phyloP scores from a whole-genome alignment of 345 rosid genomes.

The Gossypium thurberi region DNA sequence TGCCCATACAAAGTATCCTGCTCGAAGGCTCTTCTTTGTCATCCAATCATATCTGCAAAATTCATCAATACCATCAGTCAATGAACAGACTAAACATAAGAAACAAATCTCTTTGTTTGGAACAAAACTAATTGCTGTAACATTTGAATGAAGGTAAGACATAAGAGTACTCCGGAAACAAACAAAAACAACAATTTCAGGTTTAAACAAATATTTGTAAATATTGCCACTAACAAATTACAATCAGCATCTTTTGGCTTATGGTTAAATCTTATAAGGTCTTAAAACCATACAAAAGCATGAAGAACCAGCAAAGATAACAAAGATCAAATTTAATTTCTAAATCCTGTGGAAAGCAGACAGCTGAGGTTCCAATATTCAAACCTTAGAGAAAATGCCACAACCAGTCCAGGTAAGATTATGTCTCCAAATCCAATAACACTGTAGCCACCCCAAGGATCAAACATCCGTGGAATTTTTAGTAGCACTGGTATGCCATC shows the following conservation, averaged over 20 bases:
- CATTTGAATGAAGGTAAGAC: neutral
- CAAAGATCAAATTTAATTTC: neutral
- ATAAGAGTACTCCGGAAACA: neutral
- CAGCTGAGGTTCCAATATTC: neutral
- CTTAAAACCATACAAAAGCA: neutral
- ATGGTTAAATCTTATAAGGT: neutral
- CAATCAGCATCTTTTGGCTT: neutral
- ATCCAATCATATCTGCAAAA: constrained; percentile 82
- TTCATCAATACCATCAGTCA: neutral
- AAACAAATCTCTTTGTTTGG: neutral
- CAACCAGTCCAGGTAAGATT: constrained; percentile 85
- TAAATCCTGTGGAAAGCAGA: neutral
- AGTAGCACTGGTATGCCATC: constrained; percentile 95
- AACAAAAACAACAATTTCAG: neutral
- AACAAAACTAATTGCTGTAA: neutral
- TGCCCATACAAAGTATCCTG: constrained; percentile 88
- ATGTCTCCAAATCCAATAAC: constrained; percentile 98
- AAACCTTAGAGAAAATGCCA: constrained; percentile 87
- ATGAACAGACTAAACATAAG: neutral
- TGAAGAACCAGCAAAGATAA: constrained; percentile 4
- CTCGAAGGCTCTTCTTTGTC: constrained; percentile 58
- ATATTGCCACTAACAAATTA: neutral
- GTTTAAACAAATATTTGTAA: neutral
- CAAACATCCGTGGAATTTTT: constrained; percentile 95
- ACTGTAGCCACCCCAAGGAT: constrained; percentile 99